These are phyloP conservation scores for Aspergillus pseudoglaucus DNA, from an alignment of 2,329 filamentous ascomycete genomes.

Conservation along the genomic window DNA sequence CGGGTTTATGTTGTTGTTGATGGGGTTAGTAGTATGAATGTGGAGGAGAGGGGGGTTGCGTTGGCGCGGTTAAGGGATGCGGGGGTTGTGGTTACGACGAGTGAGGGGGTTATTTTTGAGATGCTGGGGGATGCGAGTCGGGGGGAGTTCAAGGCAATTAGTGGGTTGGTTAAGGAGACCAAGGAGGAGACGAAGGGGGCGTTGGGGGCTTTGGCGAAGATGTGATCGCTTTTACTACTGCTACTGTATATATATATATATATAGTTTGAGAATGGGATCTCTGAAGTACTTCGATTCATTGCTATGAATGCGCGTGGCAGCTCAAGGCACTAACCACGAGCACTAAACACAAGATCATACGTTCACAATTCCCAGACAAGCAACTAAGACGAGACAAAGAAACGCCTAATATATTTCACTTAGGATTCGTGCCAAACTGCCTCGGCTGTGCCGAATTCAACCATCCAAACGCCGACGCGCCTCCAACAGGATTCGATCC, in stretches of 20 bases:
- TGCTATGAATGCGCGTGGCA: no score
- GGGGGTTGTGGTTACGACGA: slow-evolving; percentile 74
- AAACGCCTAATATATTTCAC: slow-evolving; percentile 17
- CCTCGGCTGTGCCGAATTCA: slow-evolving; percentile 49
- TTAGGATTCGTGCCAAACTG: slow-evolving; percentile 12
- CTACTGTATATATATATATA: background rate
- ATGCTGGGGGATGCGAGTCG: slow-evolving; percentile 73
- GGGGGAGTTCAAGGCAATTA: slow-evolving; percentile 63
- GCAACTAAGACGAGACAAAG: background rate
- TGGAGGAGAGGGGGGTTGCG: slow-evolving; percentile 72
- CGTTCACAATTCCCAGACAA: background rate
- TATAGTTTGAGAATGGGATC: no score
- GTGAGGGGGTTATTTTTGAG: slow-evolving; percentile 87
- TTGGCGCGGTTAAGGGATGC: slow-evolving; percentile 67
- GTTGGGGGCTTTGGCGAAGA: slow-evolving; percentile 60
- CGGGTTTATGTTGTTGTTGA: slow-evolving; percentile 82
- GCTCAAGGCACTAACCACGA: no score
- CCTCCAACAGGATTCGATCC: slow-evolving; percentile 78
- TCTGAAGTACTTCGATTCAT: no score
- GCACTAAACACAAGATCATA: no score
- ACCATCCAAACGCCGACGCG: slow-evolving; percentile 91
- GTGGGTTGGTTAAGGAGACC: slow-evolving; percentile 71
- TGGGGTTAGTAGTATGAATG: slow-evolving; percentile 81
- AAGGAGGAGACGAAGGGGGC: slow-evolving; percentile 62
- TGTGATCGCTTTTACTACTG: slow-evolving; percentile 25